These are phyloP conservation scores for Penicillium sclerotiorum DNA, from an alignment of 2,329 filamentous ascomycete species.

Conservation along the genomic window DNA sequence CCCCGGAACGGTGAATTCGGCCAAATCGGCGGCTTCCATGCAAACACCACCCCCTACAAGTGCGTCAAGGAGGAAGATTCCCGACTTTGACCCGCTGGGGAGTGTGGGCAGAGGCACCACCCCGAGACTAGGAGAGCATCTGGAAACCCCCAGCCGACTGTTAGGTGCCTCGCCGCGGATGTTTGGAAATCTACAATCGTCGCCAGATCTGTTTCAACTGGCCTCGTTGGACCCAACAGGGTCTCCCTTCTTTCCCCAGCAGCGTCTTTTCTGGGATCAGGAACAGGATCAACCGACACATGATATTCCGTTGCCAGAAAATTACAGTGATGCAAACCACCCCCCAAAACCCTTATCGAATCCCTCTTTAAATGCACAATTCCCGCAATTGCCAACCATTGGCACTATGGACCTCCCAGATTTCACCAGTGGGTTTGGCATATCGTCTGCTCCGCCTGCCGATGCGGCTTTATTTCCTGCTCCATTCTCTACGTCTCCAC, in stretches of 20 bases:
- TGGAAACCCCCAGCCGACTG: conserved; percentile 49
- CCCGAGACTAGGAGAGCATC: conserved; percentile 34
- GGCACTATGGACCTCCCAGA: conserved; percentile 37
- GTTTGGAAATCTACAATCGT: conserved; percentile 59
- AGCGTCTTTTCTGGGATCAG: conserved; percentile 54
- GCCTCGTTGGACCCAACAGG: conserved; percentile 55
- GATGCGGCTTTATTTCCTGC: conserved; percentile 45
- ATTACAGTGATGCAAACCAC: conserved; percentile 10
- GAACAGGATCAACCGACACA: conserved; percentile 32
- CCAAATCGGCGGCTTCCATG: conserved; percentile 53
- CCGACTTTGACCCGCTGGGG: conserved; percentile 31
- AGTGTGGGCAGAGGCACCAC: conserved; percentile 26
- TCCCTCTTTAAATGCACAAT: conserved; percentile 26
- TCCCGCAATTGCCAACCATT: conserved; percentile 41
- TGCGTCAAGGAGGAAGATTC: conserved; percentile 54
- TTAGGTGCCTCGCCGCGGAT: conserved; percentile 50
- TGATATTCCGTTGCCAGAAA: conserved; percentile 19
- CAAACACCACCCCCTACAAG: conserved; percentile 65
- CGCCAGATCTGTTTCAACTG: conserved; percentile 60
- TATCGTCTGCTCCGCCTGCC: conserved; percentile 32
- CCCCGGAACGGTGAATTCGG: conserved; percentile 37
- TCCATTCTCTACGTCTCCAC: conserved; percentile 50
- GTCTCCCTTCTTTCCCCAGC: conserved; percentile 60
- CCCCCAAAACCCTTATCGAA: conserved; percentile 20
- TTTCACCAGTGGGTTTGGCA: conserved; percentile 32